Evolutionary conservation across 2,329 filamentous ascomycete genomes (phyloP).

Genomic region (Penicillium italicum): DNA sequence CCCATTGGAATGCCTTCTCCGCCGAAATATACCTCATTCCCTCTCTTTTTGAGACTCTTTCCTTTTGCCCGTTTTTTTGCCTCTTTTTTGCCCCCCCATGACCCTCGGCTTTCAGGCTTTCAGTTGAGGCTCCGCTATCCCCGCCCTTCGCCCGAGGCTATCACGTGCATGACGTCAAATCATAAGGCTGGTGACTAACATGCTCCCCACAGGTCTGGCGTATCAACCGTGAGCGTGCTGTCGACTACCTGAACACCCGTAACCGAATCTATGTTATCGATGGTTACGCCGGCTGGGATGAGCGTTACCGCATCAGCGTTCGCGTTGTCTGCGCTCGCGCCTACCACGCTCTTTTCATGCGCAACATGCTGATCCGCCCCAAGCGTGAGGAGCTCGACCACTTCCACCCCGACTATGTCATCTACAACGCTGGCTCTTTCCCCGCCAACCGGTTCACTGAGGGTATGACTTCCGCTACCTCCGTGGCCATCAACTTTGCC

Average conservation of each 20-base stretch:
- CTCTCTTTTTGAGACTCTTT: neutral
- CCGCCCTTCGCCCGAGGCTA: conserved; percentile 14
- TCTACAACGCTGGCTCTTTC: conserved; percentile 99
- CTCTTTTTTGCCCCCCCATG: neutral
- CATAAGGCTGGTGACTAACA: conserved; percentile 16
- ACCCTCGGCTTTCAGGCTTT: conserved; percentile 2
- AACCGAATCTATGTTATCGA: conserved; percentile 99
- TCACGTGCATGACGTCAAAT: conserved; percentile 35
- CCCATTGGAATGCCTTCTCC: neutral
- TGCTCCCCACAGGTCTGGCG: conserved; percentile 75
- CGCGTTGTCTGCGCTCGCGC: conserved; percentile 97
- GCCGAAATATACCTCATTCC: neutral
- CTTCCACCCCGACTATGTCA: conserved; percentile 99
- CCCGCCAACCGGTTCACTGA: conserved; percentile 96
- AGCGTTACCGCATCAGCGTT: conserved; percentile 95
- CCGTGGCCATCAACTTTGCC: conserved; percentile 97
- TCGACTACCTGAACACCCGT: conserved; percentile 98
- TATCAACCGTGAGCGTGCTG: conserved; percentile 97
- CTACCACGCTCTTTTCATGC: conserved; percentile 99
- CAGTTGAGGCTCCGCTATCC: conserved; percentile 4
- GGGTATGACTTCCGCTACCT: conserved; percentile 98
- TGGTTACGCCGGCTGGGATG: conserved; percentile 96
- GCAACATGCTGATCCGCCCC: conserved; percentile 99
- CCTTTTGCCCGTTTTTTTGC: neutral
- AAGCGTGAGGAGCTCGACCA: conserved; percentile 85